Evolutionary conservation across 2,329 filamentous ascomycete genomes (phyloP), one percentile per base, ranked within the genome.

Genomic region (Truncatella angustata): DNA sequence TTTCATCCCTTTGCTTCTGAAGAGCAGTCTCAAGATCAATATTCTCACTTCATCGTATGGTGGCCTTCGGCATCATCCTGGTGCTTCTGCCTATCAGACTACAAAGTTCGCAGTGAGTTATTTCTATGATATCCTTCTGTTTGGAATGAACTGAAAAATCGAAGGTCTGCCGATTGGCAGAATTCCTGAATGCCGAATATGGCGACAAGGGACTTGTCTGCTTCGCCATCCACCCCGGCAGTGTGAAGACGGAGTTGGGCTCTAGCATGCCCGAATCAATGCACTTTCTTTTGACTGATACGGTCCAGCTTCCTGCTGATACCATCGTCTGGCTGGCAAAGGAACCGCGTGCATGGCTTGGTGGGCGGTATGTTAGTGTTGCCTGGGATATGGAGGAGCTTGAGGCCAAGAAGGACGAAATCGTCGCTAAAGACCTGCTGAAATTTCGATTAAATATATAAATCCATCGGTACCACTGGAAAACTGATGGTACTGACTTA

Each of bases 141-240:
- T 14, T 12, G 6, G 4, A 26, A 6, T 18, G 3, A 3, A 12
- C n/a, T 14, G 20, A 24, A 10, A 11, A 24, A n/a, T 24, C 16
- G 24, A 16, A 47, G 44, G 30, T 47, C 3, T 47, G 44, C 44
- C 70, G 75, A 4, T 61, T 80, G 11, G 71, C 66, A 16, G 73
- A 81, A 58, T 77, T 73, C 53, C 52, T 76, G 18, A 64, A 63
- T 4, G 53, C 54, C 26, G 78, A 81, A 55, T 74, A 80, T 56
- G 60, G 58, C 7, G 63, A 68, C 9, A 59, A 75, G 42, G 73
- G 73, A 0, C 55, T 78, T 1, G 58, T 78, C 9, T 68, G 68
- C n/a, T 68, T 69, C 36, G 58, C 66, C 3, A 50, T 78, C 4
- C 74, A 80, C 59, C 77, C 77, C 1, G 78, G 77, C 3, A 70